Base-by-base conservation (phyloP, 768 basidiomycete genomes). In the Kwoniella bestiolae region DNA sequence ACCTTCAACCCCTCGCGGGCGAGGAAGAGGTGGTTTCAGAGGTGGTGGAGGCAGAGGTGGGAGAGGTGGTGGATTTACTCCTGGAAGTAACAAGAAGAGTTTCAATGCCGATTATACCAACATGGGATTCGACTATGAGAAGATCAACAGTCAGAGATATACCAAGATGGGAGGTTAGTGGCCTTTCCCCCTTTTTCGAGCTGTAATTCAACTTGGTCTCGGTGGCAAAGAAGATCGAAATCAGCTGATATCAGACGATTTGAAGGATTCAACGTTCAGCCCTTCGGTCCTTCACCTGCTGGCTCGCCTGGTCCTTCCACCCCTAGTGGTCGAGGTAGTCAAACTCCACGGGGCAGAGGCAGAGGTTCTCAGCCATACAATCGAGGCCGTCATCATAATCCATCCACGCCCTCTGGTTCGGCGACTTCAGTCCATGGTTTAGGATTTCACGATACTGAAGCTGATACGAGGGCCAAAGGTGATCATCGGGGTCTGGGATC, bases 111-210 rank as follows among this genome's bases (percentile, higher is more conserved):
- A 78, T 46, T 78, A 76, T 55, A 52, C 61, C 3, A 69, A 72
- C 47, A 69, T 78, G 21, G 60, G 61, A 0, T 73, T 75, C 45
- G 66, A 76, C 46, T 78, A 78, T 61, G 56, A 67, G 1, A 53
- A n/a, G 23, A 60, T 78, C 50, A 72, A 74, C 28, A 68, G 41
- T 16, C 72, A 76, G 69, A 66, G 56, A 32, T 76, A 76, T 57
- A 67, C 67, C 21, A 75, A 74, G 52, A 63, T 78, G 67, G 74
- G 72, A 38, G 72, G 76, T 78, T 46, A 55, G 72, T 51, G 26
- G 26, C 25, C 29, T 9, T n/a, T n/a, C 34, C 2, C 35, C 45
- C 31, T 14, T 18, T 12, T 45, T 21, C 6, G 23, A 29, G 3
- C 16, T 41, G 18, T 21, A n/a, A n/a, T n/a, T 55, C 21, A 56